phyloP scores from a whole-genome alignment of 2,329 filamentous ascomycete genomes.

The Dactylonectria macrodidyma region DNA sequence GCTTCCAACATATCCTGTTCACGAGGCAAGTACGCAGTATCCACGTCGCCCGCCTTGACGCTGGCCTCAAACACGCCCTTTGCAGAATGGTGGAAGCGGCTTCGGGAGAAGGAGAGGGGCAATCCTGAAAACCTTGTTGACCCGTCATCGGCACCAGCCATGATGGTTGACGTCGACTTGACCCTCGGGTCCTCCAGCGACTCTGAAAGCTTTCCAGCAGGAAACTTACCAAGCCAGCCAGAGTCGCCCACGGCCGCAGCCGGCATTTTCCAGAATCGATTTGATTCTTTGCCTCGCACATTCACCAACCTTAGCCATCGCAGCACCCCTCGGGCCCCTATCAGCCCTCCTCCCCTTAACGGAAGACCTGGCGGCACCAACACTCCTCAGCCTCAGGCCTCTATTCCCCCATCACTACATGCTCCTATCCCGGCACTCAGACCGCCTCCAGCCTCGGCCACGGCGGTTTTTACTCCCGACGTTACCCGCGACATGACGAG shows the following conservation, averaged over 20 bases:
- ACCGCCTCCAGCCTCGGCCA: constrained; percentile 3
- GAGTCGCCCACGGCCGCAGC: constrained; percentile 9
- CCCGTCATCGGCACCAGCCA: constrained; percentile 34
- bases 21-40: constrained; percentile 16
- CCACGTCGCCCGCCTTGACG: constrained; percentile 22
- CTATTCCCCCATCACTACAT: neutral
- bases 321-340: constrained; percentile 35
- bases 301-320: constrained; percentile 11
- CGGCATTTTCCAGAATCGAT: constrained; percentile 14
- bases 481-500: constrained; percentile 44
- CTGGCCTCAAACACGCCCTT: constrained; percentile 16
- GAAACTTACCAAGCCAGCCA: neutral
- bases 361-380: constrained; percentile 33
- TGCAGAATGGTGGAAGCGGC: constrained; percentile 45
- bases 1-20: constrained; percentile 6
- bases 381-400: constrained; percentile 6
- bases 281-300: constrained; percentile 27
- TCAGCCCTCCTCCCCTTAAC: constrained; percentile 50
- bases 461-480: constrained; percentile 29
- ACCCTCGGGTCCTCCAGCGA: constrained; percentile 37
- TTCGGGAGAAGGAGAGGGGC: constrained; percentile 43
- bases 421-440: neutral
- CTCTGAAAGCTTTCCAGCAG: constrained; percentile 23
- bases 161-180: constrained; percentile 39
- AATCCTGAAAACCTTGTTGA: constrained; percentile 47